phyloP scores from a whole-genome alignment of 2,329 filamentous ascomycete genomes.

The Colletotrichum destructivum region DNA sequence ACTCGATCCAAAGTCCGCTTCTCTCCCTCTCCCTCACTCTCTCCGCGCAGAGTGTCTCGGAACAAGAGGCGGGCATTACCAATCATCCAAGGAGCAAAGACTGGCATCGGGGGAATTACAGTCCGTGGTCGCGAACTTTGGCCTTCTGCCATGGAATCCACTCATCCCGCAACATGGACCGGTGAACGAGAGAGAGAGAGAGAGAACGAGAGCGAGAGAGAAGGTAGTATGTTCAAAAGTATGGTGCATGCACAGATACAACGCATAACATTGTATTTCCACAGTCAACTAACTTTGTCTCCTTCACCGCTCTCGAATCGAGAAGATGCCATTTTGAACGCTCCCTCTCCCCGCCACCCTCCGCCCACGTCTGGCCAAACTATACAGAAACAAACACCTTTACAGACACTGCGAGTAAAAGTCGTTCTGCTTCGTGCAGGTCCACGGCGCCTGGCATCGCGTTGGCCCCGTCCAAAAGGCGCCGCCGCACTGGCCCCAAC shows the following conservation, averaged over 20 bases:
- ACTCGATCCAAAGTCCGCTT: not conserved
- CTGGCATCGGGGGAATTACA: no score
- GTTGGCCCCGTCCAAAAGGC: conserved; percentile 42
- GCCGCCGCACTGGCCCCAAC: conserved; percentile 46
- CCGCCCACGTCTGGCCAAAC: not conserved
- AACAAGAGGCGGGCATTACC: no score
- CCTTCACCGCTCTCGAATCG: no score
- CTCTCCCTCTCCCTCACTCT: not conserved
- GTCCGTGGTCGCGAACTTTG: not conserved
- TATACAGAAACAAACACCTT: not conserved
- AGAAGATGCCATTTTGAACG: no score
- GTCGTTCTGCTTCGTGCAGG: conserved; percentile 43
- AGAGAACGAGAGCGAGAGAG: no score
- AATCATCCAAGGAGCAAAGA: not conserved
- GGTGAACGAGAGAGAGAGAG: no score
- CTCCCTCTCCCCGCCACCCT: not conserved
- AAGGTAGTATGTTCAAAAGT: no score
- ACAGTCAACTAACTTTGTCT: no score
- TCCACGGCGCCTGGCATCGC: conserved; percentile 39
- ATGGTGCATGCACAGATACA: no score
- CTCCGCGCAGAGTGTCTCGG: not conserved
- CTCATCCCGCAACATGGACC: no score
- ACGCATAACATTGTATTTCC: no score
- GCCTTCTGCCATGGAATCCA: no score
- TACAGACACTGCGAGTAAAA: conserved; percentile 47